Conservation (phyloP, 176 grass and related monocot species). For the Chloris gayana region DNA sequence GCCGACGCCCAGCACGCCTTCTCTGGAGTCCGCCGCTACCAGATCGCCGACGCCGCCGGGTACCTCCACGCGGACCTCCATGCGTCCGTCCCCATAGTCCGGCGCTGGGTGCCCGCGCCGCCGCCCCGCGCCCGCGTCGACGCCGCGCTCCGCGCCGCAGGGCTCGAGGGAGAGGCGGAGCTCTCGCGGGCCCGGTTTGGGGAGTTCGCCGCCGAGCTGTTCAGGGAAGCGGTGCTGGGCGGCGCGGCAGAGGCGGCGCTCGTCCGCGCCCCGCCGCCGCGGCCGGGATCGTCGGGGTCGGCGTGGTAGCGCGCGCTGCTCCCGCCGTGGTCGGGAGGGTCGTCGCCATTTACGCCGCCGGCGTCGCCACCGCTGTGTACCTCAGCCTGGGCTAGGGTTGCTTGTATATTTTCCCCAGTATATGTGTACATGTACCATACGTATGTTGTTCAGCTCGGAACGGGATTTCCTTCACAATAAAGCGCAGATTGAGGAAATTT, state of each 20-base stretch:
- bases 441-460: not conserved
- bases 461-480: not conserved
- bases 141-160: conserved; percentile 44
- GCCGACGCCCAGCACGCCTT: conserved; percentile 54
- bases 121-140: conserved; percentile 51
- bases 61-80: conserved; percentile 40
- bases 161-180: conserved; percentile 6
- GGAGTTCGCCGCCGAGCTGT: conserved; percentile 56
- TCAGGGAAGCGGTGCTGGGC: conserved; percentile 53
- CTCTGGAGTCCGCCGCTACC: conserved; percentile 60
- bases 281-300: conserved; percentile 57
- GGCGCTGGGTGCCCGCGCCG: conserved; percentile 42
- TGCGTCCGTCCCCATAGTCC: conserved; percentile 48
- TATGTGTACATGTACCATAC: not conserved
- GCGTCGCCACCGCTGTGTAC: conserved; percentile 64
- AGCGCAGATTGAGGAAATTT: not conserved
- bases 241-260: conserved; percentile 54
- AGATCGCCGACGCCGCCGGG: conserved; percentile 52
- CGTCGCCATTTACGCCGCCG: conserved; percentile 60
- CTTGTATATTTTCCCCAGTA: not conserved
- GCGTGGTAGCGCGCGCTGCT: conserved; percentile 37
- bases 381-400: conserved; percentile 60
- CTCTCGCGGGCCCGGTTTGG: conserved; percentile 44
- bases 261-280: conserved; percentile 44
- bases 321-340: conserved; percentile 49